These are phyloP conservation scores for Globisporangium paroecandrum DNA, from an alignment of 352 stramenopile genomes.

Conservation along the genomic window DNA sequence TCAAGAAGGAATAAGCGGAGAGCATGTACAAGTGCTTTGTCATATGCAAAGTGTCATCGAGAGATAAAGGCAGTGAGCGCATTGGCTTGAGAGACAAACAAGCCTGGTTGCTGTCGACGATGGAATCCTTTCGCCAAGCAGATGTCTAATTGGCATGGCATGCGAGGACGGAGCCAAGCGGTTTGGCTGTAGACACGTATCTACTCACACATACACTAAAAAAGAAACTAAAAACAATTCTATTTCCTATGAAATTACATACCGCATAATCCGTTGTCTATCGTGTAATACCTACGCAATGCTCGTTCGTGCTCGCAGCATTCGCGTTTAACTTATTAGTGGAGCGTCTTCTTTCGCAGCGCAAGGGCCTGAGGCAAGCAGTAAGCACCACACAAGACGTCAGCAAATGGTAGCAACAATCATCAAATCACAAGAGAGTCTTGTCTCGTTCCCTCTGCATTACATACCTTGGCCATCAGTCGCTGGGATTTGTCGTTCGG, in stretches of 20 bases:
- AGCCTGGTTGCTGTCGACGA: background rate
- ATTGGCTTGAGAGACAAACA: background rate
- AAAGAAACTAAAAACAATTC: conserved; percentile 8
- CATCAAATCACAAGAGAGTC: background rate
- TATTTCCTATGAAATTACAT: conserved; percentile 10
- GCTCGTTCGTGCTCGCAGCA: conserved; percentile 2
- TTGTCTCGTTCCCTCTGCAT: background rate
- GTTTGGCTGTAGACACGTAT: background rate
- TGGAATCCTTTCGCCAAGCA: too few species aligned
- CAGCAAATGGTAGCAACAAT: background rate
- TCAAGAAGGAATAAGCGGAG: conserved; percentile 47
- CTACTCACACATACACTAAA: background rate
- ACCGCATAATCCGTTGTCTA: conserved; percentile 3
- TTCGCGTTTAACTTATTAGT: conserved; percentile 30
- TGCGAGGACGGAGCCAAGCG: background rate
- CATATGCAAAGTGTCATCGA: background rate
- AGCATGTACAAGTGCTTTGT: background rate
- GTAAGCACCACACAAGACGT: background rate
- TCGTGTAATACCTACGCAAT: conserved; percentile 7
- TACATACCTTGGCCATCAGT: conserved; percentile 58
- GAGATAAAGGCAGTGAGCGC: background rate
- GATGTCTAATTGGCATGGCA: too few species aligned
- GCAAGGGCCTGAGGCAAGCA: conserved; percentile 29
- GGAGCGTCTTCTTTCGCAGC: conserved; percentile 38
- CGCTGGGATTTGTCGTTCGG: conserved; percentile 55